Evolutionary conservation across 441 rosid species (phyloP).

Genomic region (Euphorbia corollata): DNA sequence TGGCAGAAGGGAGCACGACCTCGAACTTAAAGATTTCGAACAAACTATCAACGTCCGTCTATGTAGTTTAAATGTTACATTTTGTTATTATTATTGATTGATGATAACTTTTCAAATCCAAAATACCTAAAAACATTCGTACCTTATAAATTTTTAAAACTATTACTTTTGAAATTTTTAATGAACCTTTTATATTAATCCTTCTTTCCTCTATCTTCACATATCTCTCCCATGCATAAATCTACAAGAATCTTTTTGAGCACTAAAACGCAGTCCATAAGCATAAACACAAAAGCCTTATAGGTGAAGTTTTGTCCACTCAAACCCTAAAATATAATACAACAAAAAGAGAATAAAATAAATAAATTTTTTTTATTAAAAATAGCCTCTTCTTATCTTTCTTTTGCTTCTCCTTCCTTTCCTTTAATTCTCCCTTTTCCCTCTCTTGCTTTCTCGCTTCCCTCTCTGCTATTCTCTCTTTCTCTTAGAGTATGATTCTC

Average conservation of each 20-base stretch:
- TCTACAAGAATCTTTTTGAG: constrained; percentile 24
- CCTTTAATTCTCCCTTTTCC: too few species aligned
- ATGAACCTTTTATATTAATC: constrained; percentile 23
- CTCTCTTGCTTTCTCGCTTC: constrained; percentile 39
- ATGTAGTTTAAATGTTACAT: too few species aligned
- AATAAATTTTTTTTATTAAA: not conserved
- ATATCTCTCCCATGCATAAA: constrained; percentile 36
- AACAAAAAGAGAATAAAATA: constrained; percentile 35
- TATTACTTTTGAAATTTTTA: too few species aligned
- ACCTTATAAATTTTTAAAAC: too few species aligned
- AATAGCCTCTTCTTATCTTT: too few species aligned
- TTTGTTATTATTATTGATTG: too few species aligned
- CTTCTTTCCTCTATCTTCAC: constrained; percentile 16
- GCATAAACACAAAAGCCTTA: constrained; percentile 32
- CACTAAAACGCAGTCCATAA: constrained; percentile 25
- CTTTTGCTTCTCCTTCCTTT: too few species aligned
- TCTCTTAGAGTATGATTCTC: constrained; percentile 52
- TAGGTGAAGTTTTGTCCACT: constrained; percentile 29
- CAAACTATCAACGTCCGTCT: too few species aligned
- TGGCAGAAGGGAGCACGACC: too few species aligned
- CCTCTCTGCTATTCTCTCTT: constrained; percentile 38
- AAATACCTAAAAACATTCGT: too few species aligned
- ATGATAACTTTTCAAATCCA: too few species aligned
- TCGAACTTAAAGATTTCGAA: too few species aligned
- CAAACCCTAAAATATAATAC: constrained; percentile 42